These are phyloP conservation scores for Arthrobotrys sphaeroides DNA, from an alignment of 2,329 filamentous ascomycete genomes.

Conservation along the genomic window DNA sequence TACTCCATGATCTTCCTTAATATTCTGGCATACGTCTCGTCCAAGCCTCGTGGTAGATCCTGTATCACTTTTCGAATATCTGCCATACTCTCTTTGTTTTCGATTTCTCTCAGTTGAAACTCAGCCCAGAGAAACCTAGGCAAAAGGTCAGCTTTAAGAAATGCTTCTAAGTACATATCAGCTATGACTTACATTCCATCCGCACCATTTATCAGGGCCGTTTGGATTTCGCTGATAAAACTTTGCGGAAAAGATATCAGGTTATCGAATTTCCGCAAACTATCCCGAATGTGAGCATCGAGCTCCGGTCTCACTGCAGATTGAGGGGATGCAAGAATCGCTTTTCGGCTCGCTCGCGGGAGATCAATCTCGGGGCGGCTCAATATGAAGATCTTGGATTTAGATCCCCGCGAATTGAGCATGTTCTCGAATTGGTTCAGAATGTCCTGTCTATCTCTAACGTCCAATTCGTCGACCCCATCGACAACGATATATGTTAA, in stretches of 20 bases:
- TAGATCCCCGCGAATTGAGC: background rate
- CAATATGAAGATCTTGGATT: background rate
- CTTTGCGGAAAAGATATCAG: background rate
- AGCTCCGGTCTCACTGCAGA: constrained; percentile 6
- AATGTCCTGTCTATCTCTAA: constrained; percentile 17
- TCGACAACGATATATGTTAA: constrained; percentile 2
- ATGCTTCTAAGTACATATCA: background rate
- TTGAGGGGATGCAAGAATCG: background rate
- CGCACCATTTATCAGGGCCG: background rate
- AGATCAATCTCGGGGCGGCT: constrained; percentile 22
- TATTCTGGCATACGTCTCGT: constrained; percentile 38
- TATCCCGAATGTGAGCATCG: constrained; percentile 12
- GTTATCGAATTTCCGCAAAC: constrained; percentile 5
- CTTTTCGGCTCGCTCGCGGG: background rate
- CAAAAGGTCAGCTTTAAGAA: background rate
- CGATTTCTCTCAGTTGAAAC: constrained; percentile 46
- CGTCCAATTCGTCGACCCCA: background rate
- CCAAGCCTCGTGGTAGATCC: constrained; percentile 28
- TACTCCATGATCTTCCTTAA: constrained; percentile 33
- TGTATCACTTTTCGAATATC: constrained; percentile 35
- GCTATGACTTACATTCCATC: constrained; percentile 16
- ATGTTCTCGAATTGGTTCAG: constrained; percentile 4
- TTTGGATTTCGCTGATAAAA: constrained; percentile 11
- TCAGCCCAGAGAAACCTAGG: constrained; percentile 40
- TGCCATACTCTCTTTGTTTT: constrained; percentile 19